These are phyloP conservation scores for Boletus hoseneyae DNA, from an alignment of 1,284 basidiomycete genomes.

Conservation along the genomic window DNA sequence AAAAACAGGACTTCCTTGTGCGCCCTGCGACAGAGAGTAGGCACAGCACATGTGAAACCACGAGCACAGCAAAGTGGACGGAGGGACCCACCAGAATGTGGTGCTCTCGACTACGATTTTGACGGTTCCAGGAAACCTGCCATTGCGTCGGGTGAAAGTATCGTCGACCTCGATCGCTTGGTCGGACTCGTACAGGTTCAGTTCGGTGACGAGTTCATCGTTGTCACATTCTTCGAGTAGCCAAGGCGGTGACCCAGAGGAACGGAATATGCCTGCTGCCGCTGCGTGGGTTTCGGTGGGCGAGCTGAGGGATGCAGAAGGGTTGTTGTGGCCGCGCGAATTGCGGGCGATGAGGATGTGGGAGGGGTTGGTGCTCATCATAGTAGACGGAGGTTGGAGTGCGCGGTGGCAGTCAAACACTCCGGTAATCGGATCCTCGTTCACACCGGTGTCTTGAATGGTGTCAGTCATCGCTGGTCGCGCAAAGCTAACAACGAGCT, in stretches of 20 bases:
- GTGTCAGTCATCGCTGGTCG: neutral
- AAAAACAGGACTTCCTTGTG: conserved; percentile 84
- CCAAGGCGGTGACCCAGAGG: conserved; percentile 74
- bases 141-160: conserved; percentile 59
- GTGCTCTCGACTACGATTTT: conserved; percentile 83
- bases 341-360: conserved; percentile 83
- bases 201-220: conserved; percentile 63
- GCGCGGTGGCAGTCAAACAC: neutral
- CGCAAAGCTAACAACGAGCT: neutral
- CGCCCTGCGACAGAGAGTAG: conserved; percentile 49
- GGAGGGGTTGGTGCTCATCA: conserved; percentile 70
- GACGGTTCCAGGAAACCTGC: conserved; percentile 70
- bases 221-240: conserved; percentile 67
- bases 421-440: conserved; percentile 1
- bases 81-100: conserved; percentile 68
- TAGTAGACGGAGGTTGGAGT: neutral
- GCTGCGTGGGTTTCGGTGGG: conserved; percentile 84
- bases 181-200: conserved; percentile 61
- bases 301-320: conserved; percentile 73
- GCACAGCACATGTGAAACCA: too few relatives aligned
- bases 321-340: conserved; percentile 66
- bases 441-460: conserved; percentile 5
- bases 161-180: conserved; percentile 72
- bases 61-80: too few relatives aligned
- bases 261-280: conserved; percentile 75